Evolutionary conservation across 2,329 filamentous ascomycete species (phyloP).

Genomic region (Ploettnerulaceae sp.): DNA sequence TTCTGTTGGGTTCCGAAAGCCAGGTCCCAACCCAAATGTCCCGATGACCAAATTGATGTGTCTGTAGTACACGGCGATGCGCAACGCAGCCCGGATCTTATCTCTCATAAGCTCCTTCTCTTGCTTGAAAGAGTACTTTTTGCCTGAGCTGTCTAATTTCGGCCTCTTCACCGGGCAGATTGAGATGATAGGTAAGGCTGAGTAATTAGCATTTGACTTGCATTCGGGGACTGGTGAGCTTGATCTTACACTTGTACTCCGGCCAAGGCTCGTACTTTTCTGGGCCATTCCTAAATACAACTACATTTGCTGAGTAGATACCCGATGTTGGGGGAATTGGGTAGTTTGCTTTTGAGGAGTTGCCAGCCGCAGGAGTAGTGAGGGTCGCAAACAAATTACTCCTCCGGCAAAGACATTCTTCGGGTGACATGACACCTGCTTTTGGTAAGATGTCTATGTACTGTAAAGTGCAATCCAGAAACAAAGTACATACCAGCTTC

Average conservation of each 20-base stretch:
- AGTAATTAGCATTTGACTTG: neutral
- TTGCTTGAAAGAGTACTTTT: conserved; percentile 65
- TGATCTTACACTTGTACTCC: conserved; percentile 40
- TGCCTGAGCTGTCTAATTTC: conserved; percentile 63
- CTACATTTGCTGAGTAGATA: conserved; percentile 63
- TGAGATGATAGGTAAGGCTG: conserved; percentile 64
- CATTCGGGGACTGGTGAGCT: neutral
- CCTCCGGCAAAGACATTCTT: conserved; percentile 69
- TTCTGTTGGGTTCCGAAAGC: conserved; percentile 58
- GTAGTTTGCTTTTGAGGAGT: conserved; percentile 51
- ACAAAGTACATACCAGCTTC: conserved; percentile 48
- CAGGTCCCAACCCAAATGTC: conserved; percentile 61
- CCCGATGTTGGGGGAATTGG: conserved; percentile 67
- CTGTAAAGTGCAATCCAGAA: too few relatives aligned
- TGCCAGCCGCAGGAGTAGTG: conserved; percentile 52
- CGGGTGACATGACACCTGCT: conserved; percentile 54
- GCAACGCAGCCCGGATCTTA: conserved; percentile 66
- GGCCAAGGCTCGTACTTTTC: conserved; percentile 56
- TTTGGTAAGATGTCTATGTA: conserved; percentile 15
- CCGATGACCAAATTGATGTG: conserved; percentile 56
- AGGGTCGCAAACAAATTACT: conserved; percentile 69
- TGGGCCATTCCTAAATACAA: conserved; percentile 65
- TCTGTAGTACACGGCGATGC: conserved; percentile 59
- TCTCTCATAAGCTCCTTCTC: conserved; percentile 68
- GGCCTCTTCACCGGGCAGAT: conserved; percentile 68